Percentiles rank a stretch among this genome's conserved stretches.
These are phyloP conservation scores for Gamarada debralockiae DNA, from an alignment of 495 filamentous ascomycete species.

Conservation along the genomic window DNA sequence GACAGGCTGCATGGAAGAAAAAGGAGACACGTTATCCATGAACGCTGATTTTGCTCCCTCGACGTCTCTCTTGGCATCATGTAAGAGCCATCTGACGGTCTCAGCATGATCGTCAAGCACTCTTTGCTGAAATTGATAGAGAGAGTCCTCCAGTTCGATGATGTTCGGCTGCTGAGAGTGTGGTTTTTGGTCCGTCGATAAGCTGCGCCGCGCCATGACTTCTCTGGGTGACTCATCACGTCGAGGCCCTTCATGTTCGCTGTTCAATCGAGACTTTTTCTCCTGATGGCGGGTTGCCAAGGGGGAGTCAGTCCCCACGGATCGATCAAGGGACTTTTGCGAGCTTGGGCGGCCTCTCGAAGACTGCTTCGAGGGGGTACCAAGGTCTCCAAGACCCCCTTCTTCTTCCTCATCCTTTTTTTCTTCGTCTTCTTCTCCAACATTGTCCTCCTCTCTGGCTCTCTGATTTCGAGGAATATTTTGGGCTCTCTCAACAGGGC, in stretches of 20 bases:
- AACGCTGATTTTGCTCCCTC: not conserved
- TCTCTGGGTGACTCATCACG: not conserved
- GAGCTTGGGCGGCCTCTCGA: not conserved
- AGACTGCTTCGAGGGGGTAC: not conserved
- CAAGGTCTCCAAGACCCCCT: not conserved
- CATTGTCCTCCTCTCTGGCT: not conserved
- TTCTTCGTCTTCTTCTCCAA: not conserved
- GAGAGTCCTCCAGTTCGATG: not conserved
- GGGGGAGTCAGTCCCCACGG: not conserved
- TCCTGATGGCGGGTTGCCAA: not conserved
- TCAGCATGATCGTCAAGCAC: constrained; percentile 8
- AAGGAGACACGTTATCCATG: constrained; percentile 9
- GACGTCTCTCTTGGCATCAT: constrained; percentile 4
- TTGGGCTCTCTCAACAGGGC: too few relatives aligned
- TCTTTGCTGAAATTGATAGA: not conserved
- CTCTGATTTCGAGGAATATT: too few relatives aligned
- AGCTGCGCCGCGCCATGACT: not conserved
- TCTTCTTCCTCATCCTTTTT: not conserved
- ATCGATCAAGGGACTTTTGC: not conserved
- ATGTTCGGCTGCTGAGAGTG: not conserved
- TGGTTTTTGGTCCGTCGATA: not conserved
- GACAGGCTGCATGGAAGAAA: not conserved
- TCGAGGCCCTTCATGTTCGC: not conserved
- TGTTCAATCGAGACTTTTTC: not conserved
- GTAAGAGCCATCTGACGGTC: constrained; percentile 5